Evolutionary conservation across 495 filamentous ascomycete genomes (phyloP).

Genomic region (Neurospora tetraspora): DNA sequence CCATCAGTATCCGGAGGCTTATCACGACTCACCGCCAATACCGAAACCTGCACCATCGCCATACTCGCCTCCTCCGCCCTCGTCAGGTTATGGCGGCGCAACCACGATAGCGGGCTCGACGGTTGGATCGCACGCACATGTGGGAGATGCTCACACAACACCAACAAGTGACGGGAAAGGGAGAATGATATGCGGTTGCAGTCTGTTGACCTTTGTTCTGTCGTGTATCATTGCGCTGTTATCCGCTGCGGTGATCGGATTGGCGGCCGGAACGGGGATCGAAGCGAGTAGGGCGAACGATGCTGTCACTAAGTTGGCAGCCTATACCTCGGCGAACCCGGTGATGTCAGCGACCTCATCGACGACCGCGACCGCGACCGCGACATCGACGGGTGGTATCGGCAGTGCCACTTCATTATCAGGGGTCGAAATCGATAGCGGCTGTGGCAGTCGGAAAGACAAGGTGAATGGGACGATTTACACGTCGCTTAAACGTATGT

Average conservation of each 20-base stretch:
- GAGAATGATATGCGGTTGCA: constrained; percentile 24
- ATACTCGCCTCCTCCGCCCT: neutral
- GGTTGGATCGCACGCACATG: neutral
- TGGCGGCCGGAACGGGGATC: constrained; percentile 33
- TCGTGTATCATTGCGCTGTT: constrained; percentile 31
- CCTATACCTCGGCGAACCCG: constrained; percentile 8
- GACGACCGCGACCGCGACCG: constrained; percentile 4
- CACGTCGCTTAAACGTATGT: constrained; percentile 15
- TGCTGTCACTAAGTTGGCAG: constrained; percentile 20
- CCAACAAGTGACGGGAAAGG: neutral
- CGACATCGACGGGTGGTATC: constrained; percentile 12
- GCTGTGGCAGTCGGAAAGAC: constrained; percentile 23
- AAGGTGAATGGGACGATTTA: constrained; percentile 22
- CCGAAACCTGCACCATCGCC: neutral
- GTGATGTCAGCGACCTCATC: neutral
- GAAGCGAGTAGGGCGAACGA: constrained; percentile 30
- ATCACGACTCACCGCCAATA: neutral
- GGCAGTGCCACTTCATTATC: constrained; percentile 5
- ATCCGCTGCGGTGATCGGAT: constrained; percentile 31
- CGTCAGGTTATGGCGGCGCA: constrained; percentile 6
- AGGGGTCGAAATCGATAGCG: constrained; percentile 21
- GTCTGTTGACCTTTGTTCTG: constrained; percentile 29
- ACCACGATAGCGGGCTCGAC: neutral
- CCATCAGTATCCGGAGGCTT: neutral
- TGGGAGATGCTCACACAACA: neutral